These are phyloP conservation scores for Beauveria australis DNA, from an alignment of 2,329 filamentous ascomycete species.

Conservation along the genomic window DNA sequence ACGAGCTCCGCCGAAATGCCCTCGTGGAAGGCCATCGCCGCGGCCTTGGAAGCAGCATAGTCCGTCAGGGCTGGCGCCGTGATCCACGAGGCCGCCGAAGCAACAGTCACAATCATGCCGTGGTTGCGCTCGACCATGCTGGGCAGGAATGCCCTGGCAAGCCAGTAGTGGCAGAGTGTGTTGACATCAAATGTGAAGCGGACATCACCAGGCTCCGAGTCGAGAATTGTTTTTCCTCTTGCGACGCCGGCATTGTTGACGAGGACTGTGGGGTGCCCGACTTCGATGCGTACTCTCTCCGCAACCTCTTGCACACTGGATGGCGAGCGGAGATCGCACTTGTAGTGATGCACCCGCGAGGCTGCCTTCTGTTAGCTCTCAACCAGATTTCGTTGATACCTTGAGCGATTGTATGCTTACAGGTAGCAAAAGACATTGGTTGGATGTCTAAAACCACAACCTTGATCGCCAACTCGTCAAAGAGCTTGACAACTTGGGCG, in stretches of 20 bases:
- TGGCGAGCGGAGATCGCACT: slow-evolving; percentile 60
- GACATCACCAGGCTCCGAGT: slow-evolving; percentile 47
- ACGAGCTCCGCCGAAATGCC: slow-evolving; percentile 50
- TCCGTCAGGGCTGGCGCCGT: slow-evolving; percentile 57
- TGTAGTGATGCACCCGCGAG: slow-evolving; percentile 56
- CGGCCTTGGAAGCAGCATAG: slow-evolving; percentile 60
- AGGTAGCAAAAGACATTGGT: slow-evolving; percentile 43
- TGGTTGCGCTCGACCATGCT: slow-evolving; percentile 55
- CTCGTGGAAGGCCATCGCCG: slow-evolving; percentile 60
- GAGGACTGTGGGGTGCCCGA: slow-evolving; percentile 60
- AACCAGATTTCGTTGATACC: background rate
- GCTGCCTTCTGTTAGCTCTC: slow-evolving; percentile 16
- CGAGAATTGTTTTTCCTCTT: slow-evolving; percentile 53
- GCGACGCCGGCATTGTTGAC: slow-evolving; percentile 66
- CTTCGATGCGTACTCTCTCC: slow-evolving; percentile 39
- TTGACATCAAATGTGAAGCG: slow-evolving; percentile 66
- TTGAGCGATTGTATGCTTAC: slow-evolving; percentile 25
- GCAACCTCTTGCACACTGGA: slow-evolving; percentile 44
- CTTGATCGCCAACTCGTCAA: slow-evolving; percentile 57
- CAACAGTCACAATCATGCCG: slow-evolving; percentile 65
- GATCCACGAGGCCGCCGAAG: slow-evolving; percentile 54
- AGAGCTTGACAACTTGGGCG: slow-evolving; percentile 51
- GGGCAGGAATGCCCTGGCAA: slow-evolving; percentile 60
- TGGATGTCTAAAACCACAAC: slow-evolving; percentile 67
- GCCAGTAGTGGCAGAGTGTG: slow-evolving; percentile 57